phyloP scores from a whole-genome alignment of 1,284 basidiomycete species.

The Marasmius tenuissimus region DNA sequence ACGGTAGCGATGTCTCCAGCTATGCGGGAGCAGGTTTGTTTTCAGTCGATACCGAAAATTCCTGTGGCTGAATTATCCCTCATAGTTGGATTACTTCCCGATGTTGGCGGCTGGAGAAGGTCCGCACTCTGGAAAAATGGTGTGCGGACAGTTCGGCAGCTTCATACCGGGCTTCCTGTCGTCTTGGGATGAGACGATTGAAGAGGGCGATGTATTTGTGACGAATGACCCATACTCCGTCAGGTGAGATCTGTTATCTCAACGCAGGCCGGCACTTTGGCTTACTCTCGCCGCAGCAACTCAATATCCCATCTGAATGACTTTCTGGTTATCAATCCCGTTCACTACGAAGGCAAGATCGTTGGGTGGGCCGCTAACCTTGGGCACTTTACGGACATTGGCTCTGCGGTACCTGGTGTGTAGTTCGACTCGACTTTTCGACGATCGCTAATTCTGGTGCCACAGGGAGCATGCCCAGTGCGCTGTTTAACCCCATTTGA shows the following conservation, averaged over 20 bases:
- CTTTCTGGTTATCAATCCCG: constrained; percentile 25
- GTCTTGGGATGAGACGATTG: constrained; percentile 26
- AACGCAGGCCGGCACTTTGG: not conserved
- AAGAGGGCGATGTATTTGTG: constrained; percentile 28
- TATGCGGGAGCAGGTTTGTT: constrained; percentile 28
- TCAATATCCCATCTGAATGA: constrained; percentile 28
- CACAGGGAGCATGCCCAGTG: constrained; percentile 26
- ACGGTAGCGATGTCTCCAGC: constrained; percentile 28
- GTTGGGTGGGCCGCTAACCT: constrained; percentile 25
- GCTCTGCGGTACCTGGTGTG: constrained; percentile 2
- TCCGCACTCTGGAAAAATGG: constrained; percentile 28
- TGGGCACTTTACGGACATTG: constrained; percentile 24
- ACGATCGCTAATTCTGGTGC: no score
- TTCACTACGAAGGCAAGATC: constrained; percentile 20
- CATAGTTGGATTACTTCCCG: constrained; percentile 27
- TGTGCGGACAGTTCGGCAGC: constrained; percentile 27
- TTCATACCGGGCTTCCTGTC: constrained; percentile 26
- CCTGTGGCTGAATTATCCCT: not conserved
- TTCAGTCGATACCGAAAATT: not conserved
- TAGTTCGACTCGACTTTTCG: not conserved
- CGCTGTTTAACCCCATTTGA: not conserved
- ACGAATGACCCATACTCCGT: constrained; percentile 23
- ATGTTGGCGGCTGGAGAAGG: constrained; percentile 31
- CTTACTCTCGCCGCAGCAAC: constrained; percentile 10
- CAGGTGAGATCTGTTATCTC: constrained; percentile 10